Percentiles rank a stretch among this genome's conserved stretches.
Conservation (phyloP, 164 flowering plant species). For the Paratinospora sagittata region DNA sequence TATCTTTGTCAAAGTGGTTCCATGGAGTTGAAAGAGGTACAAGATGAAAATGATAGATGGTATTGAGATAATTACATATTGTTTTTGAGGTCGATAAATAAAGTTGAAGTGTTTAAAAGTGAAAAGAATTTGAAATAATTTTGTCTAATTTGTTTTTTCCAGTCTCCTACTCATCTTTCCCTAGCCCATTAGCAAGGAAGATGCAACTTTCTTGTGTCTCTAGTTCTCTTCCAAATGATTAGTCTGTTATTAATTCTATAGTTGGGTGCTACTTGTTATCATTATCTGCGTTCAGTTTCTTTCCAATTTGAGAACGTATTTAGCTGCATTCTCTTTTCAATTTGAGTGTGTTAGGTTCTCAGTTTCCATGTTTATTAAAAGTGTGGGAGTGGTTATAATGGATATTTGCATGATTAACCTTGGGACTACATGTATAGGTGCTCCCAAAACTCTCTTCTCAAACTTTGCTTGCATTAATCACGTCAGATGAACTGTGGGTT, state of each 20-base stretch:
- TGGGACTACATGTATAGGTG: conserved; percentile 41
- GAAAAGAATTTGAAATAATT: too few relatives aligned
- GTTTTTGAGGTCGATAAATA: not conserved
- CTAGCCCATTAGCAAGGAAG: not conserved
- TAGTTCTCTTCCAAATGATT: not conserved
- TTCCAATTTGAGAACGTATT: not conserved
- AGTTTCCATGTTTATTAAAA: not conserved
- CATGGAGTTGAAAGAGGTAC: conserved; percentile 90
- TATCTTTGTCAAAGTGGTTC: conserved; percentile 95
- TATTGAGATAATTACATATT: not conserved
- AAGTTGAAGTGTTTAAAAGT: too few relatives aligned
- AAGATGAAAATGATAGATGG: not conserved
- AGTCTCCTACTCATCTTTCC: not conserved
- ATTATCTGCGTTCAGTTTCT: not conserved
- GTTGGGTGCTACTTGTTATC: not conserved
- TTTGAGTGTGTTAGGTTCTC: not conserved
- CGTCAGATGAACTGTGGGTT: conserved; percentile 92
- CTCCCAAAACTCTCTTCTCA: conserved; percentile 93
- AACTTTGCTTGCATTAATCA: conserved; percentile 77
- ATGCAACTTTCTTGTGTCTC: not conserved
- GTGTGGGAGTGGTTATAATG: conserved; percentile 1
- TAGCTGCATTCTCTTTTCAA: not conserved
- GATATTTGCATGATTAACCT: conserved; percentile 14
- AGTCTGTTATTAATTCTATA: not conserved
- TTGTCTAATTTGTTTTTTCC: not conserved